Percentiles rank a stretch among this genome's conserved stretches.
These are phyloP conservation scores for Fusarium transvaalense DNA, from an alignment of 2,329 filamentous ascomycete species.

Conservation along the genomic window DNA sequence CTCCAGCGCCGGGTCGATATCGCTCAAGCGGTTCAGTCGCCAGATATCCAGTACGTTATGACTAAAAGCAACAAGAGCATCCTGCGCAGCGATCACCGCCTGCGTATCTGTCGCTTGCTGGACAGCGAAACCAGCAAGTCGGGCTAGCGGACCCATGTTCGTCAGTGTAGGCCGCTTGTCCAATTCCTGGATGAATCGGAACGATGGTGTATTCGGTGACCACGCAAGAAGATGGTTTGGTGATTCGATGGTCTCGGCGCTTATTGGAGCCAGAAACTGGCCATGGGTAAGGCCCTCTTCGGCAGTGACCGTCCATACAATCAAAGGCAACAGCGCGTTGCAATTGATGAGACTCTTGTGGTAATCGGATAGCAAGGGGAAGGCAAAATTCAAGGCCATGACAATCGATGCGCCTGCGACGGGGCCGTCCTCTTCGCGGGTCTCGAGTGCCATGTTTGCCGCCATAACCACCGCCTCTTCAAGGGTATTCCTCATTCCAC, in stretches of 20 bases:
- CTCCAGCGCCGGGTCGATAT: slow-evolving; percentile 78
- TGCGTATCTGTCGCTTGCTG: slow-evolving; percentile 63
- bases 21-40: slow-evolving; percentile 79
- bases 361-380: slow-evolving; percentile 75
- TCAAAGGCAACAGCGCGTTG: slow-evolving; percentile 76
- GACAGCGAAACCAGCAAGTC: slow-evolving; percentile 73
- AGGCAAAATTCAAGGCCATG: slow-evolving; percentile 81
- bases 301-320: slow-evolving; percentile 76
- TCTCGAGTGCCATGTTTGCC: slow-evolving; percentile 78
- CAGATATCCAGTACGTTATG: slow-evolving; percentile 76
- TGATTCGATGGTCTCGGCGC: slow-evolving; percentile 71
- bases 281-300: slow-evolving; percentile 81
- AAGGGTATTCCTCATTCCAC: slow-evolving; percentile 73
- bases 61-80: slow-evolving; percentile 76
- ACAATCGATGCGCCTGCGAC: slow-evolving; percentile 67
- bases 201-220: slow-evolving; percentile 71
- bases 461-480: slow-evolving; percentile 81
- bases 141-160: slow-evolving; percentile 75
- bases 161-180: slow-evolving; percentile 71
- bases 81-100: slow-evolving; percentile 64
- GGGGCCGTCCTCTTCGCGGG: slow-evolving; percentile 56
- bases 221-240: slow-evolving; percentile 68
- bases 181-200: slow-evolving; percentile 68
- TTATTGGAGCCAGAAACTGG: slow-evolving; percentile 78
- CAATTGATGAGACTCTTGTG: slow-evolving; percentile 72